Percentiles rank a stretch among this genome's conserved stretches.
Evolutionary conservation across 306 rosid genomes (phyloP).

Genomic region (Oxytropis ochrocephala): DNA sequence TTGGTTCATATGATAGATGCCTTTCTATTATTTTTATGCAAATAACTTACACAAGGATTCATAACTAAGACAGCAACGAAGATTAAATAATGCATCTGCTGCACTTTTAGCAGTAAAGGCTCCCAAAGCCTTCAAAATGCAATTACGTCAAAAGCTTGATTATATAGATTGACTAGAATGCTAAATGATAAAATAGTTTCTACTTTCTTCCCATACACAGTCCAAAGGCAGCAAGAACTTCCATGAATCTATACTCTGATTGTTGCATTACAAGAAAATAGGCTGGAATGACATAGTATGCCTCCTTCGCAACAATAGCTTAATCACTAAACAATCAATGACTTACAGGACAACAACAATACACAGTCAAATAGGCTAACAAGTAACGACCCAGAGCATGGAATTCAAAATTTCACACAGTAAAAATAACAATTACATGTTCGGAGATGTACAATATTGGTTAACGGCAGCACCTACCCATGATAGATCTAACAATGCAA

Average conservation of each 20-base stretch:
- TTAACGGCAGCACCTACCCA: not conserved
- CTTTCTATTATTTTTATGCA: not conserved
- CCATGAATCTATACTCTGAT: not conserved
- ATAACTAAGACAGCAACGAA: not conserved
- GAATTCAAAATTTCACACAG: conserved; percentile 1
- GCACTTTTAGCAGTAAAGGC: not conserved
- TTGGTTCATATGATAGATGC: not conserved
- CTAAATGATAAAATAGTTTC: not conserved
- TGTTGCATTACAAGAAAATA: not conserved
- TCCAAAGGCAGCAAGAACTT: conserved; percentile 5
- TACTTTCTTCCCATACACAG: not conserved
- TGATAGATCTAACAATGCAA: not conserved
- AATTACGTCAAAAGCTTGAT: not conserved
- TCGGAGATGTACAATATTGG: not conserved
- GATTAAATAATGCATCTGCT: not conserved
- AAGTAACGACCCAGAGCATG: conserved; percentile 1
- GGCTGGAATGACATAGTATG: not conserved
- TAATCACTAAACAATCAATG: not conserved
- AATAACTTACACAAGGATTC: not conserved
- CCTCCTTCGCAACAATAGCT: not conserved
- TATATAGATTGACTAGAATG: not conserved
- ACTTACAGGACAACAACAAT: not conserved
- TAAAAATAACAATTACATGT: not conserved
- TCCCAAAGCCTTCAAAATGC: not conserved
- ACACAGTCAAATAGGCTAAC: conserved; percentile 2